A percentile compares a stretch with the other conserved stretches of the same genome.
phyloP scores from a whole-genome alignment of 2,329 filamentous ascomycete genomes.

The Colletotrichum higginsianum region DNA sequence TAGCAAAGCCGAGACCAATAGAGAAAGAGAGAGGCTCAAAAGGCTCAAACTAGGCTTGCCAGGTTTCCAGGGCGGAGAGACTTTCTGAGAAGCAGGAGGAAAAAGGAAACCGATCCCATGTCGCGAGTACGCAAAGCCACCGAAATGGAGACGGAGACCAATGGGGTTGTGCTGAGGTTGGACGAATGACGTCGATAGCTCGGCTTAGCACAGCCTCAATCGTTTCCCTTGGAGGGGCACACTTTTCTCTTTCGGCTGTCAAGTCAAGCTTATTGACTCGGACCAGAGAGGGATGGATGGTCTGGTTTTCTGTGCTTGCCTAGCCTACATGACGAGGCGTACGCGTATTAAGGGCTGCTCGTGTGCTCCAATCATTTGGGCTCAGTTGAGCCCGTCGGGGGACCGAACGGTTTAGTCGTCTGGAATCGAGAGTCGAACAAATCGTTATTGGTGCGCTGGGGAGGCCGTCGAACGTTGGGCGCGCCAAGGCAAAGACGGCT shows the following conservation, averaged over 20 bases:
- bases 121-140: slow-evolving; percentile 37
- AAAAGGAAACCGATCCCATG: slow-evolving; percentile 23
- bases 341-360: slow-evolving; percentile 32
- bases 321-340: slow-evolving; percentile 36
- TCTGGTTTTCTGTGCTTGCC: not conserved
- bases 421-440: not conserved
- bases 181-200: slow-evolving; percentile 41
- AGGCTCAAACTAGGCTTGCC: not conserved
- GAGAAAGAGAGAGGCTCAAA: not conserved
- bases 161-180: slow-evolving; percentile 14
- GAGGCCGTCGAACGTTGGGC: not conserved
- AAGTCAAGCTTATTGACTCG: slow-evolving; percentile 6
- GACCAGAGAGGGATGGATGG: not conserved
- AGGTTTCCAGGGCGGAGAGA: not conserved
- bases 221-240: not conserved
- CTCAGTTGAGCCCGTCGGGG: slow-evolving; percentile 6
- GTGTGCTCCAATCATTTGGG: slow-evolving; percentile 26
- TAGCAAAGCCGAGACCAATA: slow-evolving; percentile 27
- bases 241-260: not conserved
- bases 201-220: slow-evolving; percentile 39
- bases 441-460: not conserved
- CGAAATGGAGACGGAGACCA: slow-evolving; percentile 13
- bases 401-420: not conserved
- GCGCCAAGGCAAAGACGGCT: not conserved
- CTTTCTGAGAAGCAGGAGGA: slow-evolving; percentile 6